These are phyloP conservation scores for Globisporangium takayamanum DNA, from an alignment of 352 stramenopile species.

Conservation along the genomic window DNA sequence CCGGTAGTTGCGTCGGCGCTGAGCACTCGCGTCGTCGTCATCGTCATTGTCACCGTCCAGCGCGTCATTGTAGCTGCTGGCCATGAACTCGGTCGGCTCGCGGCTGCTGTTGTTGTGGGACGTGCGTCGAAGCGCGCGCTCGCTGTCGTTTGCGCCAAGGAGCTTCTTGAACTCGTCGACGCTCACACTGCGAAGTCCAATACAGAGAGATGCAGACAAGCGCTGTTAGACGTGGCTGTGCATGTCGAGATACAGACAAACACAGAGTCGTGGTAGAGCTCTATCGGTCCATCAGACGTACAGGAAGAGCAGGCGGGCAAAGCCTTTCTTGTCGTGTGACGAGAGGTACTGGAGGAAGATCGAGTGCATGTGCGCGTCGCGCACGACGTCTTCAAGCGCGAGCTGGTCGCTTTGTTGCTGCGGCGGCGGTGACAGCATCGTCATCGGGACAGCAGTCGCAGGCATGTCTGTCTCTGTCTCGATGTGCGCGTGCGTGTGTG, in stretches of 20 bases:
- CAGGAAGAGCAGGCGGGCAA: slow-evolving; percentile 77
- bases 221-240: no score
- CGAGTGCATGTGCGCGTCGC: slow-evolving; percentile 71
- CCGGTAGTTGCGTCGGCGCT: slow-evolving; percentile 27
- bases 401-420: slow-evolving; percentile 12
- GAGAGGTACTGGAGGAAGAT: slow-evolving; percentile 80
- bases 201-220: neutral
- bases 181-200: slow-evolving; percentile 38
- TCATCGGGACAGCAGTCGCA: slow-evolving; percentile 6
- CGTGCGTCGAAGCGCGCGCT: slow-evolving; percentile 2
- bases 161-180: slow-evolving; percentile 87
- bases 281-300: slow-evolving; percentile 16
- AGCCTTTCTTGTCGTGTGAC: slow-evolving; percentile 51
- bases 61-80: slow-evolving; percentile 7
- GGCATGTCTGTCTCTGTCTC: slow-evolving; percentile 3
- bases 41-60: slow-evolving; percentile 3
- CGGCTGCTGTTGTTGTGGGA: neutral
- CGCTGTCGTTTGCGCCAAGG: slow-evolving; percentile 16
- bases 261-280: neutral
- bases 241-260: neutral
- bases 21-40: slow-evolving; percentile 12
- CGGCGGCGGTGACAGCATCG: neutral
- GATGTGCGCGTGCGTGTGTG: neutral
- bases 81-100: slow-evolving; percentile 1
- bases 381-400: slow-evolving; percentile 66